Percentiles rank a stretch among this genome's conserved stretches.
phyloP scores from a whole-genome alignment of 805 yeast species.

The Torulaspora maleeae region DNA sequence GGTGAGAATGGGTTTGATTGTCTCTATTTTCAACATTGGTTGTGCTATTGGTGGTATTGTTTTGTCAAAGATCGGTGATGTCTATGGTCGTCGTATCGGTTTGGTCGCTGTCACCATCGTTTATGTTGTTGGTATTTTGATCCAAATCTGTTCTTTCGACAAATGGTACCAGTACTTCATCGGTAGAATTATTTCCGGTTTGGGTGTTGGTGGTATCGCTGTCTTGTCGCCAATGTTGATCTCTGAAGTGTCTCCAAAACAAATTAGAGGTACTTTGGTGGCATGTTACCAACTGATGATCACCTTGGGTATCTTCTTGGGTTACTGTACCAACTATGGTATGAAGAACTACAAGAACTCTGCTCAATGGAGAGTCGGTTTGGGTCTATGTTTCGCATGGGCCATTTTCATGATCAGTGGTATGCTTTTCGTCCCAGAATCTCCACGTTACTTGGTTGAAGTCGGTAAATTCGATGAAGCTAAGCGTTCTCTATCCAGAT shows the following conservation, averaged over 20 bases:
- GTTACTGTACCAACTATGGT: slow-evolving; percentile 72
- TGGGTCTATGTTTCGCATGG: slow-evolving; percentile 53
- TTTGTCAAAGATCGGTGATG: slow-evolving; percentile 56
- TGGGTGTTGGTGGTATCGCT: slow-evolving; percentile 74
- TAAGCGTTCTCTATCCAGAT: slow-evolving; percentile 50
- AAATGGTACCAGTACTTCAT: slow-evolving; percentile 70
- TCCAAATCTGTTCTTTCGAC: slow-evolving; percentile 54
- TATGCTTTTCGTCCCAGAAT: slow-evolving; percentile 59
- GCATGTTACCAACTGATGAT: slow-evolving; percentile 67
- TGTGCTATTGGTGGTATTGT: slow-evolving; percentile 70
- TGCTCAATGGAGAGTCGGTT: slow-evolving; percentile 70
- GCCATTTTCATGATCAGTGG: slow-evolving; percentile 37
- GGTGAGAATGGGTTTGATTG: slow-evolving; percentile 56
- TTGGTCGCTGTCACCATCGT: slow-evolving; percentile 56
- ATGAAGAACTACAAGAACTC: slow-evolving; percentile 37
- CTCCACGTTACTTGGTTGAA: slow-evolving; percentile 63
- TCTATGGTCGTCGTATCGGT: slow-evolving; percentile 62
- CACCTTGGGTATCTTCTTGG: slow-evolving; percentile 71
- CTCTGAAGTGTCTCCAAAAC: slow-evolving; percentile 39
- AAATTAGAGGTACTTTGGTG: slow-evolving; percentile 67
- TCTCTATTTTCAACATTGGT: slow-evolving; percentile 65
- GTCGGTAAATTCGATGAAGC: slow-evolving; percentile 56
- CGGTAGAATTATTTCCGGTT: slow-evolving; percentile 67
- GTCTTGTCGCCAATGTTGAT: slow-evolving; percentile 72
- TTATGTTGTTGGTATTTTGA: slow-evolving; percentile 62